Evolutionary conservation across 257 asterid species (phyloP), one percentile per base, ranked within the genome.

Genomic region (Leonotis leonurus): DNA sequence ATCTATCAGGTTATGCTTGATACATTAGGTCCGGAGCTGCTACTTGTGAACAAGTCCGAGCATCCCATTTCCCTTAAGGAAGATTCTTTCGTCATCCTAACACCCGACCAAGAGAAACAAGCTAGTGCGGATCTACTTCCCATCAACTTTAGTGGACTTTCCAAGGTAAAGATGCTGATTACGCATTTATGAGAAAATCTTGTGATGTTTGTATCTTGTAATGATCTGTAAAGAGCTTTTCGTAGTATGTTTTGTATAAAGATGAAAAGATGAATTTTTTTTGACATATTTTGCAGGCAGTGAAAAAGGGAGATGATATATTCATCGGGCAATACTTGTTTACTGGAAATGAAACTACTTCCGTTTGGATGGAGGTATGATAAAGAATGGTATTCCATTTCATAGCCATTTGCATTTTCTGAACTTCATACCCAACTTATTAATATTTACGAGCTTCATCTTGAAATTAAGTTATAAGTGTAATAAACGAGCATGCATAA

Each of bases 11-110:
- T 86, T 55, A 86, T 86, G 95, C 87, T 86, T 10, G 95, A 86
- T 60, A 86, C 95, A 3, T 77, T 56, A 46, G 95, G 95, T 60
- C 95, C 95, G 3, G 95, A 86, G 74, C 77, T 86, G 70, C 84
- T 80, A 64, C 81, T 86, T 16, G 85, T 84, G 45, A 84, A 82
- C 84, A 80, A 75, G 51, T 62, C 81, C 0, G 81, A 76, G 64
- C 78, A 61, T 2, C 80, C 89, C 21, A 84, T 86, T 58, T 56
- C 83, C 40, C 85, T 84, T 11, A 26, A 78, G 58, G 89, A 80
- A 56, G 81, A 65, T 68, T 70, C 89, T 45, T 44, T 73, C 17
- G 83, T 84, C 41, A 59, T 70, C 51, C 71, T 86, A 43, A 81
- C 95, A 30, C 81, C 92, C 54, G 81, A 86, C 66, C 87, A 74